phyloP scores from a whole-genome alignment of 768 basidiomycete species.

The Boletus vermiculosoides region DNA sequence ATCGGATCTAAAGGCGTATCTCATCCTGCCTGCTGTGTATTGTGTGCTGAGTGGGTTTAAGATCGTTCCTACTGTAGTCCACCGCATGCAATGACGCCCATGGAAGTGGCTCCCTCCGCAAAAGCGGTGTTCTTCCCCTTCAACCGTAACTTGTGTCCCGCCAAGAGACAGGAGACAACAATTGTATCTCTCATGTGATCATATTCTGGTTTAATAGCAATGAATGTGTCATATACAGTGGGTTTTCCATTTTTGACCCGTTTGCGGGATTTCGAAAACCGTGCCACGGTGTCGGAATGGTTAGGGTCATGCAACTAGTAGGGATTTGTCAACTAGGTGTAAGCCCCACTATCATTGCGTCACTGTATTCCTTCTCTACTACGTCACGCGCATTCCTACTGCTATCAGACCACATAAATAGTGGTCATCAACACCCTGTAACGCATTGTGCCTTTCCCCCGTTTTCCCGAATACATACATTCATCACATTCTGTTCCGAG shows the following conservation, averaged over 20 bases:
- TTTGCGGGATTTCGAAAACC: constrained; percentile 1
- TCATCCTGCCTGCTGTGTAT: neutral
- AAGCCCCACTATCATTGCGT: too few relatives aligned
- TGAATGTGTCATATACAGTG: neutral
- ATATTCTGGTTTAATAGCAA: constrained; percentile 3
- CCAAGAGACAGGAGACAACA: constrained; percentile 7
- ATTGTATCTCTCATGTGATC: neutral
- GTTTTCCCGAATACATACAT: too few relatives aligned
- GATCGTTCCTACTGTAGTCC: neutral
- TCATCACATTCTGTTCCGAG: too few relatives aligned
- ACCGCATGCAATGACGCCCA: neutral
- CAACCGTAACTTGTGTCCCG: neutral
- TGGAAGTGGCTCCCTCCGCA: neutral
- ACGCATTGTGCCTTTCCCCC: too few relatives aligned
- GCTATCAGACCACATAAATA: too few relatives aligned
- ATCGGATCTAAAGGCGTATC: neutral
- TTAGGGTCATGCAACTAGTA: neutral
- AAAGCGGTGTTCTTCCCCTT: neutral
- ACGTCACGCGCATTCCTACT: too few relatives aligned
- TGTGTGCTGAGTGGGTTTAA: neutral
- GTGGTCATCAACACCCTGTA: too few relatives aligned
- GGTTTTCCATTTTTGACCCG: neutral
- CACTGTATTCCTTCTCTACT: too few relatives aligned
- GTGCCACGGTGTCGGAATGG: neutral
- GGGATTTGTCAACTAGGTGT: neutral